Evolutionary conservation across 148 eudicot species (phyloP).

Genomic region (Camellia granthamiana): DNA sequence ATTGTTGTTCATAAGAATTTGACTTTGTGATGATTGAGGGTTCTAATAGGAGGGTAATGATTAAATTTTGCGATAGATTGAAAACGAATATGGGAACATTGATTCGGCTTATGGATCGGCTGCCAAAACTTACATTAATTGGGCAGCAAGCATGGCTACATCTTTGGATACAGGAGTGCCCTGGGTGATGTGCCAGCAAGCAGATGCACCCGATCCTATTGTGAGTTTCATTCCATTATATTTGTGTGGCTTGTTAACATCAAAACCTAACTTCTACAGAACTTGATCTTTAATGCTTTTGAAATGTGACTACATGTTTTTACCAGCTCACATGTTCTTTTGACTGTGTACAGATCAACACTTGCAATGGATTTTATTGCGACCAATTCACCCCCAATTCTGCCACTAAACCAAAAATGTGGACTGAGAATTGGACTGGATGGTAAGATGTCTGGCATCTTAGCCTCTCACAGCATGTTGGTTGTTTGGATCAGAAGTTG

Average conservation of each 20-base stretch:
- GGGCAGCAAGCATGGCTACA: conserved; percentile 96
- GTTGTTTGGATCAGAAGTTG: conserved; percentile 2
- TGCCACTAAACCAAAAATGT: conserved; percentile 69
- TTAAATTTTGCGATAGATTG: conserved; percentile 47
- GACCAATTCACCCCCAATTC: conserved; percentile 88
- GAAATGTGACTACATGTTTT: neutral
- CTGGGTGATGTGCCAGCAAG: conserved; percentile 96
- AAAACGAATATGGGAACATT: conserved; percentile 90
- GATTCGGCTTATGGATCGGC: conserved; percentile 51
- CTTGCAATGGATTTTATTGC: conserved; percentile 97
- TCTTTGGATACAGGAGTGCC: conserved; percentile 90
- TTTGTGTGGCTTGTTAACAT: neutral
- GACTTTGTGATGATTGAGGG: neutral
- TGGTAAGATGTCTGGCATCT: conserved; percentile 49
- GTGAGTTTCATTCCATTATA: conserved; percentile 38
- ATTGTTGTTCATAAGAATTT: neutral
- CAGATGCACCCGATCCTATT: conserved; percentile 81
- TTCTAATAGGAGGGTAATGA: neutral
- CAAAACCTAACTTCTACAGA: neutral
- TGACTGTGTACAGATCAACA: conserved; percentile 60
- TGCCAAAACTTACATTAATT: conserved; percentile 68
- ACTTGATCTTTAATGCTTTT: neutral
- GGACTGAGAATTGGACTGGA: conserved; percentile 99
- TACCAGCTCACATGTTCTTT: neutral
- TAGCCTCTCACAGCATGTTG: neutral